Base-by-base conservation (phyloP, 495 filamentous ascomycete genomes). In the Penicillium flavigenum region DNA sequence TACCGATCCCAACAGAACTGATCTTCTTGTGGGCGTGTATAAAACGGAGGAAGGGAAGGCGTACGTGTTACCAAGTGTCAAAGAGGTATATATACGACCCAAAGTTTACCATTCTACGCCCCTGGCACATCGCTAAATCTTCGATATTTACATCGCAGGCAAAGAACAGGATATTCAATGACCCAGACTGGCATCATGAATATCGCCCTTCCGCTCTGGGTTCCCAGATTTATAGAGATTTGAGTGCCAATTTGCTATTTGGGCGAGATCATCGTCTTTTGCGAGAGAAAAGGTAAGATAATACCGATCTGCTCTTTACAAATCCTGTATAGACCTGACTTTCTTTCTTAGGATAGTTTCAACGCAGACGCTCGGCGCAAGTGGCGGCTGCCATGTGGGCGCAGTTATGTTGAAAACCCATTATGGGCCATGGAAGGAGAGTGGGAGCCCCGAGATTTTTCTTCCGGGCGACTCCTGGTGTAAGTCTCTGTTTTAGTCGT, bases 171-270 rank as follows among this genome's bases (percentile, higher is more conserved):
- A 59, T 62, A 19, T 59, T 59, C 26, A 56, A 51, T 43, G 60
- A 62, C 22, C 38, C 46, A 17, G 36, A 59, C 8, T 62, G 60
- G 60, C 60, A 62, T 52, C 60, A 62, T 41, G 60, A 62, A 27
- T 62, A 62, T 49, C 60, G 60, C 7, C 42, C 47, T 24, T 56
- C 46, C 1, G 41, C 60, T 34, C 32, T 58, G 17, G 60, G 60
- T 20, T 55, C 56, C 1, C 46, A 27, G 31, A 17, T n/a, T 14
- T 62, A 62, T n/a, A 55, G 60, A 26, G 42, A 53, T 19, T 42
- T 62, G 27, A 59, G 51, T 24, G 34, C 29, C 12, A 47, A 62
- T 11, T 39, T 62, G 14, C 47, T 62, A 17, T 62, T 62, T 38
- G 60, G 60, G 11, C 7, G 54, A 1, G 56, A 59, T 12, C 50